These are phyloP conservation scores for Pulveroboletus ravenelii DNA, from an alignment of 768 basidiomycete genomes.

Conservation along the genomic window DNA sequence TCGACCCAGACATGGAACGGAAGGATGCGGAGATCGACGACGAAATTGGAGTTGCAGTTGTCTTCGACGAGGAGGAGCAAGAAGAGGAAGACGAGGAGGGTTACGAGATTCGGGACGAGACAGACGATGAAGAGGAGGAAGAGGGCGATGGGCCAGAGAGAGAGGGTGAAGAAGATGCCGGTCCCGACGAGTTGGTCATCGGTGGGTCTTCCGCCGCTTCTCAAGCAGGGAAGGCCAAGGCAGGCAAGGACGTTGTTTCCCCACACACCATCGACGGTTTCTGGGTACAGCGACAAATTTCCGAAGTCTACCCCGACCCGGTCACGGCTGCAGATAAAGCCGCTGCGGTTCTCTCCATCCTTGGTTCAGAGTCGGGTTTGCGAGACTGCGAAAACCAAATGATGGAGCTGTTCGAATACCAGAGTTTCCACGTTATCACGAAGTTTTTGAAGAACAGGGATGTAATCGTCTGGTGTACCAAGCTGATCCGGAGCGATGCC, in stretches of 20 bases:
- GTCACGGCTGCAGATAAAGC: slow-evolving; percentile 93
- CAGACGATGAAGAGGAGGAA: slow-evolving; percentile 70
- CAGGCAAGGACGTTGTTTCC: slow-evolving; percentile 75
- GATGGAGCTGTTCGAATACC: slow-evolving; percentile 95
- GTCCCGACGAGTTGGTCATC: slow-evolving; percentile 72
- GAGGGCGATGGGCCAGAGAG: slow-evolving; percentile 42
- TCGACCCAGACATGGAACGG: slow-evolving; percentile 73
- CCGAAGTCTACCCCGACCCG: slow-evolving; percentile 88
- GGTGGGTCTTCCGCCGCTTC: slow-evolving; percentile 58
- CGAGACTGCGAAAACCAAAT: slow-evolving; percentile 95
- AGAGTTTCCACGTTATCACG: slow-evolving; percentile 84
- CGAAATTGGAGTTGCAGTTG: slow-evolving; percentile 94
- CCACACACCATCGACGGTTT: slow-evolving; percentile 93
- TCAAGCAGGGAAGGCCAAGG: slow-evolving; percentile 43
- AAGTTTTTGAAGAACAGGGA: slow-evolving; percentile 94
- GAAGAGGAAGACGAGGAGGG: slow-evolving; percentile 90
- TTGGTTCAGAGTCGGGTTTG: slow-evolving; percentile 79
- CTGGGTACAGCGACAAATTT: slow-evolving; percentile 96
- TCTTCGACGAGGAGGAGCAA: slow-evolving; percentile 96
- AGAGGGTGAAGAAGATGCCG: slow-evolving; percentile 43
- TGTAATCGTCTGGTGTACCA: slow-evolving; percentile 96
- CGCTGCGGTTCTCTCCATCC: slow-evolving; percentile 72
- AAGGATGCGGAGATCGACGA: slow-evolving; percentile 92
- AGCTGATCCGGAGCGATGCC: slow-evolving; percentile 83
- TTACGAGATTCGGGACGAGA: slow-evolving; percentile 80